A percentile compares a stretch with the other conserved stretches of the same genome.
Evolutionary conservation across 2,329 filamentous ascomycete genomes (phyloP).

Genomic region (Stachybotrys chlorohalonatus): DNA sequence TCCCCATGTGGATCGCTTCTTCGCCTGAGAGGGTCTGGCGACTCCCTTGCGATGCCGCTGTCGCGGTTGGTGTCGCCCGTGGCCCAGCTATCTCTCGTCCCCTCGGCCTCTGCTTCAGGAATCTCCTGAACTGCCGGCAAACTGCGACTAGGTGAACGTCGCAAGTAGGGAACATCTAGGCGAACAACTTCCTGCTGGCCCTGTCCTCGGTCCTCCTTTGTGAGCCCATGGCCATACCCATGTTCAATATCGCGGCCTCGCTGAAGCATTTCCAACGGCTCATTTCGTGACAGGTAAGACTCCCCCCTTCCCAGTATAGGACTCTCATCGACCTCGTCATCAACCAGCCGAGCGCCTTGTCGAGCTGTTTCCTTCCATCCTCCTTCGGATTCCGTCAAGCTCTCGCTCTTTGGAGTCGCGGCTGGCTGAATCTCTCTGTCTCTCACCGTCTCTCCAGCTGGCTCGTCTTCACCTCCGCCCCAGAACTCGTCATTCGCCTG

Average conservation of each 20-base stretch:
- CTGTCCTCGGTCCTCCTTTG: constrained; percentile 19
- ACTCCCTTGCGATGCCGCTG: constrained; percentile 26
- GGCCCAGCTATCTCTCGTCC: constrained; percentile 9
- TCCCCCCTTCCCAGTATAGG: constrained; percentile 25
- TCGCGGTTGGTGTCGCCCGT: constrained; percentile 28
- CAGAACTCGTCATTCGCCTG: constrained; percentile 16
- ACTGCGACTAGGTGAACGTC: constrained; percentile 31
- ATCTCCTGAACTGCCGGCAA: constrained; percentile 44
- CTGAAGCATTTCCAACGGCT: constrained; percentile 17
- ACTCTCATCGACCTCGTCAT: constrained; percentile 24
- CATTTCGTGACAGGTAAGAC: constrained; percentile 6
- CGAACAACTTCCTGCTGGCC: constrained; percentile 10
- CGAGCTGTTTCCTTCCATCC: constrained; percentile 13
- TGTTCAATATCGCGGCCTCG: constrained; percentile 20
- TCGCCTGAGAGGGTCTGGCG: constrained; percentile 29
- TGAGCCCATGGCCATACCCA: constrained; percentile 14
- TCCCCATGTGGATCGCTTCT: constrained; percentile 22
- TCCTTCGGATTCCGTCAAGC: constrained; percentile 9
- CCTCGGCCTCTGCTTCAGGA: constrained; percentile 33
- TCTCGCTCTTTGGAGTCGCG: constrained; percentile 7
- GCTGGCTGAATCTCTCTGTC: constrained; percentile 6
- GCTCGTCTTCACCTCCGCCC: constrained; percentile 9
- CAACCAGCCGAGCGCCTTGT: constrained; percentile 13
- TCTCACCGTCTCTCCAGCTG: constrained; percentile 1
- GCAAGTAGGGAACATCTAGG: constrained; percentile 26